Evolutionary conservation across 345 rosid genomes (phyloP).

Genomic region (Pistacia integerrima): DNA sequence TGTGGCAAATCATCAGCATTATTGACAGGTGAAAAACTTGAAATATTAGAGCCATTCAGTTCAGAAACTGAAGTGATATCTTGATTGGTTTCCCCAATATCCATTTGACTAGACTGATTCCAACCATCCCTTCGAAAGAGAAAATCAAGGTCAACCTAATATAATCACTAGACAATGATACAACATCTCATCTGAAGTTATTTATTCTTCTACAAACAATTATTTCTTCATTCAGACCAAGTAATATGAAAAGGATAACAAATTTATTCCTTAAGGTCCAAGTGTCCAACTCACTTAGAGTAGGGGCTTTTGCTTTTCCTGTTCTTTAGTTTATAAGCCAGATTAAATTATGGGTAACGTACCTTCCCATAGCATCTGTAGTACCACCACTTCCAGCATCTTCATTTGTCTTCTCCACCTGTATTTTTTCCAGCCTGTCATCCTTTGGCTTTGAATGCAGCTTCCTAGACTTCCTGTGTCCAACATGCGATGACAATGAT

Average conservation of each 20-base stretch:
- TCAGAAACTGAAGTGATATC: constrained; percentile 31
- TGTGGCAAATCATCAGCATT: constrained; percentile 22
- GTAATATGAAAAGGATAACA: too few species aligned
- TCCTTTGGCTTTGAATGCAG: constrained; percentile 20
- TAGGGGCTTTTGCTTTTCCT: neutral
- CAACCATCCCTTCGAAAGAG: constrained; percentile 36
- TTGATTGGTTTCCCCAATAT: constrained; percentile 14
- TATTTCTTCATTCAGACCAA: neutral
- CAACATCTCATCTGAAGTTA: neutral
- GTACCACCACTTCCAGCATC: constrained; percentile 14
- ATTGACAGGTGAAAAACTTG: constrained; percentile 21
- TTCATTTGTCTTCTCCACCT: constrained; percentile 19
- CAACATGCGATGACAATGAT: neutral
- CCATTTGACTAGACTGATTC: constrained; percentile 16
- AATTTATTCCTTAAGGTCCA: too few species aligned
- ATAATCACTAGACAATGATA: neutral
- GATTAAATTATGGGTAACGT: neutral
- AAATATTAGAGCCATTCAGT: constrained; percentile 17
- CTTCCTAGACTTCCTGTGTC: constrained; percentile 36
- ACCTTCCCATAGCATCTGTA: constrained; percentile 43
- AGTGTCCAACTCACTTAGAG: neutral
- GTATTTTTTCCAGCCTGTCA: constrained; percentile 22
- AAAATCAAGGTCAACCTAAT: neutral
- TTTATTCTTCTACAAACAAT: neutral
- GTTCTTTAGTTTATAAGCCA: neutral